Evolutionary conservation across 169 alveolate species (phyloP).

Genomic region (Eimeria sp.): DNA sequence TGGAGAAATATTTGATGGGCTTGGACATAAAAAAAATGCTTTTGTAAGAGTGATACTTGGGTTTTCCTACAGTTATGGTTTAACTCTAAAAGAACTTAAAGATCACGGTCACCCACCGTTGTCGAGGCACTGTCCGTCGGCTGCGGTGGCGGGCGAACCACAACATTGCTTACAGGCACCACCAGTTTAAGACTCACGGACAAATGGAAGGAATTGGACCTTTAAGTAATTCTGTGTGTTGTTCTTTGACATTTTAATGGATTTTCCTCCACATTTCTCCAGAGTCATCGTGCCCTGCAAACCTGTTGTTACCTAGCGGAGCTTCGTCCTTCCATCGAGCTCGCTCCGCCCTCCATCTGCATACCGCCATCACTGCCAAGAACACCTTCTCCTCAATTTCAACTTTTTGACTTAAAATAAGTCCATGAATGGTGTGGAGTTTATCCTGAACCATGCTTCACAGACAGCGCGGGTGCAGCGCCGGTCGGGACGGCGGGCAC

Average conservation of each 20-base stretch:
- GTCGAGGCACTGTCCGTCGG: neutral
- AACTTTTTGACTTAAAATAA: neutral
- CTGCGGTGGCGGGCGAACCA: constrained; percentile 8
- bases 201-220: neutral
- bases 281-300: neutral
- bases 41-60: too few species aligned
- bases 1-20: too few species aligned
- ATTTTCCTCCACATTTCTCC: neutral
- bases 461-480: neutral
- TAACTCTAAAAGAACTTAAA: neutral
- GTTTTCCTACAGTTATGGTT: neutral
- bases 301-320: neutral
- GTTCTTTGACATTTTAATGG: neutral
- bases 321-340: neutral
- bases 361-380: neutral
- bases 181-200: neutral
- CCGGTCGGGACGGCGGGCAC: neutral
- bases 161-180: neutral
- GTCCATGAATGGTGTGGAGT: neutral
- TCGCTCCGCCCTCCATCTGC: neutral
- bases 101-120: neutral
- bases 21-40: too few species aligned
- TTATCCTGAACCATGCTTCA: neutral
- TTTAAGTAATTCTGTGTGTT: neutral
- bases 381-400: neutral